phyloP scores from a whole-genome alignment of 2,329 filamentous ascomycete genomes.

The Calonectria montana region DNA sequence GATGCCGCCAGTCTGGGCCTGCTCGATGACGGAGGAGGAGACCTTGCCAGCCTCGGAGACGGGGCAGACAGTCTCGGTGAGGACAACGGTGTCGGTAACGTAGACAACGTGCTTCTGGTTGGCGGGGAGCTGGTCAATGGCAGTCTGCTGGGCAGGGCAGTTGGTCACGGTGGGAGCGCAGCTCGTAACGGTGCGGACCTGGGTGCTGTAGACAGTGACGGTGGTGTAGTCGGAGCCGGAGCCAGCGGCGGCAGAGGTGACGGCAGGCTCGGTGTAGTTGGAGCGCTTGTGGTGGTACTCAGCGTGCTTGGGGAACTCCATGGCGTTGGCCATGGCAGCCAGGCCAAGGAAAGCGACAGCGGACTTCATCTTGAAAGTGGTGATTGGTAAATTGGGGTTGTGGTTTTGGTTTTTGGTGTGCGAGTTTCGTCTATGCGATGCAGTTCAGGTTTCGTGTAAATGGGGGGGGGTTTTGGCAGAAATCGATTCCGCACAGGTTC shows the following conservation, averaged over 20 bases:
- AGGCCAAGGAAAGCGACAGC: slow-evolving; percentile 56
- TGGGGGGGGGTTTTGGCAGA: slow-evolving; percentile 38
- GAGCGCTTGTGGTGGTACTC: slow-evolving; percentile 43
- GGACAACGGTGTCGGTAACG: slow-evolving; percentile 53
- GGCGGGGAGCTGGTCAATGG: slow-evolving; percentile 49
- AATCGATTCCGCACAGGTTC: slow-evolving; percentile 46
- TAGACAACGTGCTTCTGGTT: slow-evolving; percentile 45
- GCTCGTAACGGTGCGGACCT: slow-evolving; percentile 68
- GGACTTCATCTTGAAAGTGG: slow-evolving; percentile 60
- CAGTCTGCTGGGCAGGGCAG: slow-evolving; percentile 58
- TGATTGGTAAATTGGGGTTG: neutral
- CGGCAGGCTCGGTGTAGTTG: slow-evolving; percentile 24
- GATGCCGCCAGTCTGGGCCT: slow-evolving; percentile 50
- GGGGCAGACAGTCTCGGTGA: slow-evolving; percentile 59
- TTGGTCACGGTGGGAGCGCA: slow-evolving; percentile 68
- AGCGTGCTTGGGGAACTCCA: slow-evolving; percentile 48
- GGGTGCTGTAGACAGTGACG: slow-evolving; percentile 63
- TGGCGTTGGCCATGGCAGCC: slow-evolving; percentile 57
- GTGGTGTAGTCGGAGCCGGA: slow-evolving; percentile 50
- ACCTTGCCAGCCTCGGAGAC: slow-evolving; percentile 54
- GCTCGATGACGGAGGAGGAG: slow-evolving; percentile 52
- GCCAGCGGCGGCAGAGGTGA: neutral
- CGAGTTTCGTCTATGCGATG: slow-evolving; percentile 40
- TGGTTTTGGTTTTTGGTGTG: slow-evolving; percentile 6
- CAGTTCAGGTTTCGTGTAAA: slow-evolving; percentile 27